Base-by-base conservation (phyloP, 2,329 filamentous ascomycete genomes). In the Ascochyta viciae-villosae region DNA sequence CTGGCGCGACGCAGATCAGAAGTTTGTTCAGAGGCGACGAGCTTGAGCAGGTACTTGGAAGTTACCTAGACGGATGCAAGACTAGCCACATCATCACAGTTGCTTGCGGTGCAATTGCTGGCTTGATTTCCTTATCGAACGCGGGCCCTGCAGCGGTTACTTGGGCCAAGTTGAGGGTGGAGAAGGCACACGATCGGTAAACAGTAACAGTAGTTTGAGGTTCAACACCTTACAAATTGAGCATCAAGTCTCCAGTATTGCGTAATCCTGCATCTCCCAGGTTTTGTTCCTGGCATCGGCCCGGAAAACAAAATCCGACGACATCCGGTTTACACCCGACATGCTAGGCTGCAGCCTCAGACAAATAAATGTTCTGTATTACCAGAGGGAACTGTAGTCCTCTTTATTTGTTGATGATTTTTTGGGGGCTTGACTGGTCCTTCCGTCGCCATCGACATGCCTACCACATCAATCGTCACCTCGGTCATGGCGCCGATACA, bases 1-100 rank as follows among this genome's bases (percentile, higher is more conserved):
- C 74, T 2, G 80, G 80, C 3, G 81, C 79, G 0, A 80, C 79
- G 2, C 74, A 78, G 38, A 68, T 82, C 12, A 65, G 77, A 6
- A 50, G 65, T 2, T 58, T 74, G 1, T 78, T 80, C 19, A 45
- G 60, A 2, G 64, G 60, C 3, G 44, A 34, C 0, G 66, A 70
- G 41, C 57, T 74, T 3, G 51, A 64, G 4, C 19, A 59, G 23
- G 52, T 73, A 3, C 35, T 73, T 4, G 44, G 9, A 16, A 57
- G 56, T 22, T 73, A 74, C 48, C 45, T 74, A 41, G 55, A 68
- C 12, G 71, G 67, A 16, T 71, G 66, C 44, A 66, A 63, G 55
- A 63, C 62, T 13, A 64, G 66, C 9, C 61, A 68, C 35, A 40
- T 68, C 16, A 55, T 71, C 9, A 46, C 60, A 1, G 54, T 69